Evolutionary conservation across 2,329 filamentous ascomycete genomes (phyloP).

Genomic region (Sclerotiophoma versabilis): DNA sequence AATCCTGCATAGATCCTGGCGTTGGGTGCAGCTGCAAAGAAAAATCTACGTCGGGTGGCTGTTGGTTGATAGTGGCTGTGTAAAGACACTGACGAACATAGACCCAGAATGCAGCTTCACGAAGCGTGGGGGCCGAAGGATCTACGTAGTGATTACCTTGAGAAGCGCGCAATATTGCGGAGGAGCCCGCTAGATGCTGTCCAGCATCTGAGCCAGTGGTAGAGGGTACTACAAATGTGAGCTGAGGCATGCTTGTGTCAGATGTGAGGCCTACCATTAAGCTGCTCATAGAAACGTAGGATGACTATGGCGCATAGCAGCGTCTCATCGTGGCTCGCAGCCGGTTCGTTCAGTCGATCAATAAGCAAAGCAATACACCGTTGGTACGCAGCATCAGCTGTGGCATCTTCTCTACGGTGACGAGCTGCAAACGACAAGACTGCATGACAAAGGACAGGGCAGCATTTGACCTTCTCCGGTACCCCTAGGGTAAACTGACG

Average conservation of each 20-base stretch:
- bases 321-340: conserved; percentile 37
- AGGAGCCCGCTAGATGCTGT: conserved; percentile 40
- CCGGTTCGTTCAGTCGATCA: conserved; percentile 34
- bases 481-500: conserved; percentile 41
- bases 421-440: conserved; percentile 41
- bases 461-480: conserved; percentile 36
- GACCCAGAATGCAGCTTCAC: conserved; percentile 45
- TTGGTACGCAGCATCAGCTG: conserved; percentile 36
- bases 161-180: conserved; percentile 41
- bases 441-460: conserved; percentile 39
- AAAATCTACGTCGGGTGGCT: conserved; percentile 40
- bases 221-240: conserved; percentile 28
- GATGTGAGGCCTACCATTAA: conserved; percentile 28
- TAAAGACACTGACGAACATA: conserved; percentile 45
- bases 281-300: conserved; percentile 42
- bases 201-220: conserved; percentile 39
- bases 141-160: conserved; percentile 38
- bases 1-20: conserved; percentile 30
- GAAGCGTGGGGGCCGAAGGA: conserved; percentile 42
- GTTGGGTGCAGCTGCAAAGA: conserved; percentile 34
- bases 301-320: conserved; percentile 44
- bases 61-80: conserved; percentile 43
- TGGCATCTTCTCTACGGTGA: conserved; percentile 29
- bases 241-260: not conserved
- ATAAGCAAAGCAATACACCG: conserved; percentile 42